A percentile compares a stretch with the other conserved stretches of the same genome.
Conservation (phyloP, 2,329 filamentous ascomycete genomes). For the Claviceps purpurea region DNA sequence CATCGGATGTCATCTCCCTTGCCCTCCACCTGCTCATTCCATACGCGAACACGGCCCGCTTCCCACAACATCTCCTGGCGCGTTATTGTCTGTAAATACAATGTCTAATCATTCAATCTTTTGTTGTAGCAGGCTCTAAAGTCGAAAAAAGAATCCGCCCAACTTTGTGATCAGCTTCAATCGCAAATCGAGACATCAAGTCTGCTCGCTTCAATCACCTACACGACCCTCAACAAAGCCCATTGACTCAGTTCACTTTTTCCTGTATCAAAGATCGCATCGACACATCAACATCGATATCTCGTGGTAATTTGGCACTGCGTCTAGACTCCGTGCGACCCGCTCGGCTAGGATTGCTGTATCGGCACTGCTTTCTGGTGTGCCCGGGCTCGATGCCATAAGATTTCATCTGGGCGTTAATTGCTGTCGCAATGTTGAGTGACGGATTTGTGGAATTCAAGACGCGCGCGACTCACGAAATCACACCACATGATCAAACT, state of each 20-base stretch:
- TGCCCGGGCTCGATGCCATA: slow-evolving; percentile 17
- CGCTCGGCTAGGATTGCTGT: slow-evolving; percentile 8
- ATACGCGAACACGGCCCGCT: slow-evolving; percentile 8
- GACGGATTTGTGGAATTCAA: slow-evolving; percentile 39
- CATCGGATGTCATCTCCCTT: slow-evolving; percentile 6
- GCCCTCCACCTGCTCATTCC: slow-evolving; percentile 11
- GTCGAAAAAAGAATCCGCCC: neutral
- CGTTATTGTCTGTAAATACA: neutral
- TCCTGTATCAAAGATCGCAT: neutral
- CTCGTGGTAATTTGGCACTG: neutral
- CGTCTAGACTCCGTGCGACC: neutral
- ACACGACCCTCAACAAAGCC: neutral
- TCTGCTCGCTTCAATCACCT: neutral
- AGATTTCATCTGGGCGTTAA: slow-evolving; percentile 11
- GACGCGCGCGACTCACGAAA: slow-evolving; percentile 47
- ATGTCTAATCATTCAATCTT: slow-evolving; percentile 6
- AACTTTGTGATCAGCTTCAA: neutral
- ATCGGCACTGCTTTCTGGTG: neutral
- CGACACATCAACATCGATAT: neutral
- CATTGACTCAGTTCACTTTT: neutral
- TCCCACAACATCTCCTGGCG: slow-evolving; percentile 10
- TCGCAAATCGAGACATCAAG: neutral
- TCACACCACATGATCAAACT: slow-evolving; percentile 32
- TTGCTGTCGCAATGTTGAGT: slow-evolving; percentile 23
- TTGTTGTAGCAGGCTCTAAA: slow-evolving; percentile 2